Conservation (phyloP, 495 filamentous ascomycete genomes). For the Acidiella bohemica region DNA sequence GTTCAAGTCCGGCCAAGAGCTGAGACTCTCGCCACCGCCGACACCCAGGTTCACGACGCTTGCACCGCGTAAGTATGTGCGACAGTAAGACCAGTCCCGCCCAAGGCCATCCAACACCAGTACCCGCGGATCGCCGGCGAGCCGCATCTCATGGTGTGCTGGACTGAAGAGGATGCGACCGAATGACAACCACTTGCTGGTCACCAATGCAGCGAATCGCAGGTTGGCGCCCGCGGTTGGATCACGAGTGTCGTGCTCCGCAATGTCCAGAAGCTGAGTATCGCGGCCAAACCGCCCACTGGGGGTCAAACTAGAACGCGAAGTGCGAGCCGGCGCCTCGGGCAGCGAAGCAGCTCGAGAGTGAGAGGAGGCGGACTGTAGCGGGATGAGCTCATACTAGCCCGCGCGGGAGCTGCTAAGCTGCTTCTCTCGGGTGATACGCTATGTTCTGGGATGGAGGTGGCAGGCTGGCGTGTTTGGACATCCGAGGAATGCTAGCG, state of each 20-base stretch:
- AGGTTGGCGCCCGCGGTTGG: slow-evolving; percentile 66
- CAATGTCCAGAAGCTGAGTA: slow-evolving; percentile 34
- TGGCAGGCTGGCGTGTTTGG: slow-evolving; percentile 17
- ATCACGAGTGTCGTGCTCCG: slow-evolving; percentile 45
- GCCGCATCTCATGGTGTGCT: slow-evolving; percentile 60
- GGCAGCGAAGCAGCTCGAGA: slow-evolving; percentile 20
- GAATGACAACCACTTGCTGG: slow-evolving; percentile 82
- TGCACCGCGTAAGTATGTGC: slow-evolving; percentile 77
- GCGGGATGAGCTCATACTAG: slow-evolving; percentile 8
- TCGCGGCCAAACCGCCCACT: slow-evolving; percentile 28
- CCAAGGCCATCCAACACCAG: slow-evolving; percentile 87
- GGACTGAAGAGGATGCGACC: slow-evolving; percentile 91
- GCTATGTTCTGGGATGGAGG: background rate
- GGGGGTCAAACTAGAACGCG: slow-evolving; percentile 20
- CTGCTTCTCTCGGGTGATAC: no score
- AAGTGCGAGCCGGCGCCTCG: slow-evolving; percentile 10
- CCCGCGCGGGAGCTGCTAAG: slow-evolving; percentile 3
- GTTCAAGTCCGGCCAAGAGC: slow-evolving; percentile 25
- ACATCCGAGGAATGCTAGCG: slow-evolving; percentile 27
- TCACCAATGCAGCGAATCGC: slow-evolving; percentile 64
- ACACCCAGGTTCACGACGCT: slow-evolving; percentile 73
- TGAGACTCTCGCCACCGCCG: slow-evolving; percentile 33
- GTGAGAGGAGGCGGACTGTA: slow-evolving; percentile 9
- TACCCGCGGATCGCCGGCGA: slow-evolving; percentile 43
- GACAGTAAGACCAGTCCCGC: slow-evolving; percentile 93